These are phyloP conservation scores for Talaromyces amestolkiae DNA, from an alignment of 2,329 filamentous ascomycete genomes.

Conservation along the genomic window DNA sequence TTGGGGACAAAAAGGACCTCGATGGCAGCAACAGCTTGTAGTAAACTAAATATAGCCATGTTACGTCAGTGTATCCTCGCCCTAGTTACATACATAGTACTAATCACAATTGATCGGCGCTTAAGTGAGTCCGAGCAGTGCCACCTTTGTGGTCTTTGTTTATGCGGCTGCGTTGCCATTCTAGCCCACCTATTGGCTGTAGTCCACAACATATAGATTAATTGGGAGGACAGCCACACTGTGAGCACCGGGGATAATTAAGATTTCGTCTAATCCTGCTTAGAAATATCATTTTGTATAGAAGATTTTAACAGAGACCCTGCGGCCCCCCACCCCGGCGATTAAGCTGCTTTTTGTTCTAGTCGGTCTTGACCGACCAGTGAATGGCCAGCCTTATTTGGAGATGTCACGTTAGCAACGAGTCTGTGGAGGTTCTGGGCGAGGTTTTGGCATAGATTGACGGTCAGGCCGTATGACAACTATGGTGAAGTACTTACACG, in stretches of 20 bases:
- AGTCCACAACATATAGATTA: background rate
- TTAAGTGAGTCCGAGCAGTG: background rate
- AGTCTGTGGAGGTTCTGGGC: background rate
- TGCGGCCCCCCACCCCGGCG: background rate
- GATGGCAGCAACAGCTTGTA: background rate
- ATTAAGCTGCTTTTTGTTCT: background rate
- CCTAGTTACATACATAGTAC: background rate
- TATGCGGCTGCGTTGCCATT: background rate
- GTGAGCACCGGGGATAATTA: background rate
- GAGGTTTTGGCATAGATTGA: conserved; percentile 4
- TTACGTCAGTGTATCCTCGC: background rate
- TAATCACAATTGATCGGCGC: background rate
- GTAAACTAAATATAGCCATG: background rate
- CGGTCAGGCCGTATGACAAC: background rate
- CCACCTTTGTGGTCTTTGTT: background rate
- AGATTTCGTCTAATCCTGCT: background rate
- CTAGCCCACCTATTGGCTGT: background rate
- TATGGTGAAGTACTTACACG: background rate
- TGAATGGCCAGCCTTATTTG: conserved; percentile 1
- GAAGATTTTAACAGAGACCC: background rate
- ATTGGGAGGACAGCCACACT: background rate
- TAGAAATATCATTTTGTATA: background rate
- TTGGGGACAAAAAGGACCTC: background rate
- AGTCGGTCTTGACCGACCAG: background rate
- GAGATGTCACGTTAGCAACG: background rate